phyloP scores from a whole-genome alignment of 2,329 filamentous ascomycete genomes.

The Pseudogymnoascus sp. region DNA sequence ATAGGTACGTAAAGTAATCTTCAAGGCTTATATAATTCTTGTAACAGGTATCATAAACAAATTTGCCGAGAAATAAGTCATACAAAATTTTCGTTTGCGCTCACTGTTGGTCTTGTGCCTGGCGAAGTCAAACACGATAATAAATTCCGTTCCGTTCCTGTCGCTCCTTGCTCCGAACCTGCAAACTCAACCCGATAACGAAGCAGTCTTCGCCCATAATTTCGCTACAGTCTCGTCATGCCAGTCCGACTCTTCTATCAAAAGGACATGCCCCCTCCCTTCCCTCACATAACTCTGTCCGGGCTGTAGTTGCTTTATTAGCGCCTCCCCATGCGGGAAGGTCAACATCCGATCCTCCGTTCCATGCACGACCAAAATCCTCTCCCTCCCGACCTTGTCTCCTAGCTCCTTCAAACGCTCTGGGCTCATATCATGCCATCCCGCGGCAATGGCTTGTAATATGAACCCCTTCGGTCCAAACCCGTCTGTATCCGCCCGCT shows the following conservation, averaged over 20 bases:
- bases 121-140: not conserved
- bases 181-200: not conserved
- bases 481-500: constrained; percentile 52
- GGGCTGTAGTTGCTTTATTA: constrained; percentile 60
- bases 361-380: constrained; percentile 75
- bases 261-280: constrained; percentile 67
- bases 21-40: not conserved
- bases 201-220: constrained; percentile 25
- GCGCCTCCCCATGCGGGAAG: constrained; percentile 58
- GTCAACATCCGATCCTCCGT: constrained; percentile 71
- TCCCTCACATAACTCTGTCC: constrained; percentile 57
- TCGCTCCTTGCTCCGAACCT: not conserved
- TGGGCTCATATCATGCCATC: constrained; percentile 69
- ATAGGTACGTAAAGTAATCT: not conserved
- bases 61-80: not conserved
- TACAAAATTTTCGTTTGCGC: not conserved
- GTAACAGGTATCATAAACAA: not conserved
- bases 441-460: constrained; percentile 70
- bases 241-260: constrained; percentile 63
- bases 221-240: constrained; percentile 53
- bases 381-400: constrained; percentile 60
- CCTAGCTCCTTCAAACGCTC: constrained; percentile 60
- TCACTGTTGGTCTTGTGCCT: not conserved
- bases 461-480: constrained; percentile 65
- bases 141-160: too few species aligned